phyloP scores from a whole-genome alignment of 108 stramenopile genomes.

The Fragilaria crotonensis region DNA sequence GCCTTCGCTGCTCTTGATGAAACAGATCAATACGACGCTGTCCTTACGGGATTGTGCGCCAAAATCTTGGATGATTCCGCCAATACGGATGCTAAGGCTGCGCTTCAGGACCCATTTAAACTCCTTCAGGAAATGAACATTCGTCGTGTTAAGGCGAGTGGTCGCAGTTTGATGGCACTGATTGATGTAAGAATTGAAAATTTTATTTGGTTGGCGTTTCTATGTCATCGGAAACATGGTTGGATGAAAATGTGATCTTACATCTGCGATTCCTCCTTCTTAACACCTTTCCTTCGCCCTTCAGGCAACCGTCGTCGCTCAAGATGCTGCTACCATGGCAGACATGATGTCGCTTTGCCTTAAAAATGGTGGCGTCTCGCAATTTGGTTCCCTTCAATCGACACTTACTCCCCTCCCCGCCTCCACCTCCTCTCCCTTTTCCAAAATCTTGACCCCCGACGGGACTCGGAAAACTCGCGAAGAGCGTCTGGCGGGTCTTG shows the following conservation, averaged over 20 bases:
- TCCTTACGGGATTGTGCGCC: constrained; percentile 78
- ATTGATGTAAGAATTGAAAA: constrained; percentile 62
- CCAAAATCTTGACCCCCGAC: constrained; percentile 28
- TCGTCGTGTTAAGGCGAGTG: constrained; percentile 47
- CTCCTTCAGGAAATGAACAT: constrained; percentile 78
- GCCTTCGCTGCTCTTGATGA: constrained; percentile 64
- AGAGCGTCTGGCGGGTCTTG: constrained; percentile 42
- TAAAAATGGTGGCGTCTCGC: constrained; percentile 44
- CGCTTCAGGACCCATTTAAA: constrained; percentile 61
- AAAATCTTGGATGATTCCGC: constrained; percentile 52
- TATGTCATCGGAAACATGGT: too few relatives aligned
- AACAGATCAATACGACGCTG: constrained; percentile 81
- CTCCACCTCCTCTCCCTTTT: constrained; percentile 11
- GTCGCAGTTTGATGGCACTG: constrained; percentile 63
- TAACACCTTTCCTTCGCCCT: not conserved
- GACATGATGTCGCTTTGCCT: constrained; percentile 41
- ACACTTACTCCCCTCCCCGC: constrained; percentile 47
- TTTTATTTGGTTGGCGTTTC: constrained; percentile 1
- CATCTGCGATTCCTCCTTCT: not conserved
- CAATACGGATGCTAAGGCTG: constrained; percentile 10
- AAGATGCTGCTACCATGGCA: constrained; percentile 66
- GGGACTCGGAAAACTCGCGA: constrained; percentile 33
- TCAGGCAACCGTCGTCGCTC: constrained; percentile 59
- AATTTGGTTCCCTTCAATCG: constrained; percentile 53
- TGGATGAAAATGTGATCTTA: too few relatives aligned